Conservation (phyloP, 192 early-diverging fungal genomes). For the Cladochytrium replicatum region DNA sequence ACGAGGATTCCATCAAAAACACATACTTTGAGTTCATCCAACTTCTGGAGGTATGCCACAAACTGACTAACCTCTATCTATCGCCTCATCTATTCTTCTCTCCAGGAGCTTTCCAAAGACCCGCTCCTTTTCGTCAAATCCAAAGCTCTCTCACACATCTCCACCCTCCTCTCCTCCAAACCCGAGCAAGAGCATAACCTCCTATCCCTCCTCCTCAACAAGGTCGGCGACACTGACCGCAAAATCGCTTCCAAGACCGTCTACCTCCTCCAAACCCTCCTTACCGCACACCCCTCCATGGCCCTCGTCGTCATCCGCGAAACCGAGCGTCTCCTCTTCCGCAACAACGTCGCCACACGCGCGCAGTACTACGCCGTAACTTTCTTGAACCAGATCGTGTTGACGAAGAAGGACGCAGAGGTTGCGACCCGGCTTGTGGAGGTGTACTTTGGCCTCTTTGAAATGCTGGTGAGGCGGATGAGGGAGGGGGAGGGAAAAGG, state of each 20-base stretch:
- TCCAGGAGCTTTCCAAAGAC: conserved; percentile 73
- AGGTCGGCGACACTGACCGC: conserved; percentile 84
- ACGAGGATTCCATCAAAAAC: conserved; percentile 90
- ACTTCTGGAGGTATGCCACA: conserved; percentile 61
- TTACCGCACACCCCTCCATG: conserved; percentile 77
- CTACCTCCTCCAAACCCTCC: conserved; percentile 65
- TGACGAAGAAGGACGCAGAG: conserved; percentile 55
- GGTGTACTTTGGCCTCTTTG: conserved; percentile 87
- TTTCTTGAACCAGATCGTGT: conserved; percentile 84
- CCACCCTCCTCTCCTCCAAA: conserved; percentile 68
- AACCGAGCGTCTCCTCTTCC: conserved; percentile 77
- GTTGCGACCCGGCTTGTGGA: conserved; percentile 75
- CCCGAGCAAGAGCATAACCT: conserved; percentile 97
- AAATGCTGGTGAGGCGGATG: conserved; percentile 55
- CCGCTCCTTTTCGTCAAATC: conserved; percentile 72
- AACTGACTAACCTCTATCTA: conserved; percentile 7
- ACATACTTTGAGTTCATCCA: conserved; percentile 84
- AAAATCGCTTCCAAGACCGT: conserved; percentile 79
- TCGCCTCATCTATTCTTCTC: conserved; percentile 2
- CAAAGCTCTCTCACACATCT: conserved; percentile 66
- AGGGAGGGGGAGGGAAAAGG: conserved; percentile 22
- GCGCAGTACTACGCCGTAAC: conserved; percentile 88
- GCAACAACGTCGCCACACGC: conserved; percentile 58
- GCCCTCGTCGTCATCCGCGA: conserved; percentile 78
- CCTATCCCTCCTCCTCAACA: conserved; percentile 85